Conservation (phyloP, 2,329 filamentous ascomycete genomes). For the Cryphonectria naterciae region DNA sequence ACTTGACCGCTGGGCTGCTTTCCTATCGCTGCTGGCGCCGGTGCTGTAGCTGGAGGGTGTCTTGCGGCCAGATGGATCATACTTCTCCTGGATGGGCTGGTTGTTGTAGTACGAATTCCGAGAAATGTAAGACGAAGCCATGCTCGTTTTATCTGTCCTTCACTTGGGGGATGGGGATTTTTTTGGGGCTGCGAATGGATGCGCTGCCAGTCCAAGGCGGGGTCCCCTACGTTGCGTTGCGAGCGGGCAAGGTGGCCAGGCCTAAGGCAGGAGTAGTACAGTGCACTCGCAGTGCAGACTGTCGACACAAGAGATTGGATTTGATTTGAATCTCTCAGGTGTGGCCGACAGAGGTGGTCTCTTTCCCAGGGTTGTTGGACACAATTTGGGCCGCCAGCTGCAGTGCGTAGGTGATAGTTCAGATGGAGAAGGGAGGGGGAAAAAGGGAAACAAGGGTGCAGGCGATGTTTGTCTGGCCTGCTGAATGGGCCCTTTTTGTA, state of each 20-base stretch:
- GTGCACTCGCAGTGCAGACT: neutral
- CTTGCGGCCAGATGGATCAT: slow-evolving; percentile 38
- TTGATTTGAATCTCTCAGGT: neutral
- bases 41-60: slow-evolving; percentile 24
- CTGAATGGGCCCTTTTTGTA: neutral
- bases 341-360: neutral
- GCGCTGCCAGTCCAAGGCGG: slow-evolving; percentile 29
- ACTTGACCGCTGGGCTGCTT: slow-evolving; percentile 68
- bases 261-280: neutral
- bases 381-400: slow-evolving; percentile 1
- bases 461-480: neutral
- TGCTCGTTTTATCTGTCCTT: slow-evolving; percentile 35
- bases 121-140: slow-evolving; percentile 57
- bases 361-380: neutral
- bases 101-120: slow-evolving; percentile 58
- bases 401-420: neutral
- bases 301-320: neutral
- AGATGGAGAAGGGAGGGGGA: neutral
- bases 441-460: neutral
- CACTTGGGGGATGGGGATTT: neutral
- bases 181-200: slow-evolving; percentile 3
- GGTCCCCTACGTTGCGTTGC: slow-evolving; percentile 20
- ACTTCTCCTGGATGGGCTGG: slow-evolving; percentile 44
- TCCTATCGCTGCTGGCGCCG: slow-evolving; percentile 39
- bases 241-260: neutral